Base-by-base conservation (phyloP, 2,329 filamentous ascomycete species). In the Canariomyces notabilis region DNA sequence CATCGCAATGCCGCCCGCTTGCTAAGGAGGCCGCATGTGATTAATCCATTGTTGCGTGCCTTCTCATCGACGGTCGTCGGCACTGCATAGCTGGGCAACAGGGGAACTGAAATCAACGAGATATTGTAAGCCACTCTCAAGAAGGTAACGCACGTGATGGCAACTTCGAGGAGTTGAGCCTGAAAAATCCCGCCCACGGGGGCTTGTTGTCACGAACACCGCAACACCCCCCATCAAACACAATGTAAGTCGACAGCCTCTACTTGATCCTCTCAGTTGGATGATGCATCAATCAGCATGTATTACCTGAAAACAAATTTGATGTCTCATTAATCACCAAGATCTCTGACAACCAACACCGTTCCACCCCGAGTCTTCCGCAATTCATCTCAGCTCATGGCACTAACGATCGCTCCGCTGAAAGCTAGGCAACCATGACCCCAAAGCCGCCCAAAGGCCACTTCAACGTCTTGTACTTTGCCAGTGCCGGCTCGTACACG, bases 381-480 rank as follows among this genome's bases (percentile, higher is more conserved):
- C 33, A 37, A 5, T n/a, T 14, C 21, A 31, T 43, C 20, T 23
- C 9, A 29, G n/a, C 34, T 7, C 19, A 18, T 8, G 29, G 48
- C 33, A 46, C 52, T 55, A 50, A 55, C 51, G 5, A 20, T 22
- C 9, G 14, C 14, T 12, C 26, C 26, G 4, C 15, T 14, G n/a
- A 40, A 48, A 23, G 22, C 42, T 34, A 51, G 45, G 35, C 18
- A 71, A 59, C 61, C 11, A 60, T 66, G 22, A 54, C 64, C 2
- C 61, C 72, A 0, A 76, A 73, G 51, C 65, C 77, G 9, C 78
- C 80, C 1, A 54, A 69, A 35, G 82, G 77, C n/a, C 77, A 87
- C 55, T 94, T 93, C 69, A 85, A 77, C 47, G 70, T 94, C 37
- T 78, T 93, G 45, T 94, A 91, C 68, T 94, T 94, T 67, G 88